These are phyloP conservation scores for Pythium oligandrum DNA, from an alignment of 352 stramenopile species.

Conservation along the genomic window DNA sequence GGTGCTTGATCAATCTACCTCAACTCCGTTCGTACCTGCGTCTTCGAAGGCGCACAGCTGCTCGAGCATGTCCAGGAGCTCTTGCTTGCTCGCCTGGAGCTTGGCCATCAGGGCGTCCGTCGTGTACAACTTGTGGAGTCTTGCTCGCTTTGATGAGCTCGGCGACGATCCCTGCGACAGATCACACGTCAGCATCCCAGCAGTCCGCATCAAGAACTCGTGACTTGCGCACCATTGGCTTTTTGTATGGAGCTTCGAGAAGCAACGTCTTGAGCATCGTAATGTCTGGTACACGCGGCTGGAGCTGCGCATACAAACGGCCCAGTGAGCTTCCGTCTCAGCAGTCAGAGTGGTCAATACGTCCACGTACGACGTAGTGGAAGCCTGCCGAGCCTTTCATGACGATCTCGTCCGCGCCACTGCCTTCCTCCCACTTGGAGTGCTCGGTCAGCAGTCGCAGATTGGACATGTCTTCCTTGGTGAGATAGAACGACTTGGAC, in stretches of 20 bases:
- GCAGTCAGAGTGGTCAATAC: too few species aligned
- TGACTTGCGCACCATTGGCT: conserved; percentile 7
- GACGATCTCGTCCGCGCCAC: conserved; percentile 28
- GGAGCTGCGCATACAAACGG: conserved; percentile 30
- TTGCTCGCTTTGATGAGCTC: conserved; percentile 32
- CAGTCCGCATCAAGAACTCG: conserved; percentile 2
- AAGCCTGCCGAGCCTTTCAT: conserved; percentile 50
- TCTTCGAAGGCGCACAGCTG: conserved; percentile 71
- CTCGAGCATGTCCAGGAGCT: conserved; percentile 54
- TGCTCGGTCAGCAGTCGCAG: conserved; percentile 64
- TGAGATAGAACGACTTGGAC: conserved; percentile 64
- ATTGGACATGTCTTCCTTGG: conserved; percentile 82
- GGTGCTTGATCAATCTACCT: neutral
- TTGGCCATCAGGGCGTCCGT: conserved; percentile 52
- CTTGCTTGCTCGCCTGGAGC: conserved; percentile 61
- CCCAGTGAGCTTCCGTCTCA: too few species aligned
- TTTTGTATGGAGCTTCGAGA: conserved; percentile 58
- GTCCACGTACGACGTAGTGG: conserved; percentile 55
- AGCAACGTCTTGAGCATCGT: conserved; percentile 56
- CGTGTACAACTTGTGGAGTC: conserved; percentile 51
- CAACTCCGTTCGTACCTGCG: conserved; percentile 19
- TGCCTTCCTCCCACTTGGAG: conserved; percentile 36
- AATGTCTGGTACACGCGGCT: conserved; percentile 52
- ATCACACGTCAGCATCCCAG: neutral
- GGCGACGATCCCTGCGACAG: neutral